A percentile compares a stretch with the other conserved stretches of the same genome.
phyloP scores from a whole-genome alignment of 208 protist species.

The Crithidia brevicula region DNA sequence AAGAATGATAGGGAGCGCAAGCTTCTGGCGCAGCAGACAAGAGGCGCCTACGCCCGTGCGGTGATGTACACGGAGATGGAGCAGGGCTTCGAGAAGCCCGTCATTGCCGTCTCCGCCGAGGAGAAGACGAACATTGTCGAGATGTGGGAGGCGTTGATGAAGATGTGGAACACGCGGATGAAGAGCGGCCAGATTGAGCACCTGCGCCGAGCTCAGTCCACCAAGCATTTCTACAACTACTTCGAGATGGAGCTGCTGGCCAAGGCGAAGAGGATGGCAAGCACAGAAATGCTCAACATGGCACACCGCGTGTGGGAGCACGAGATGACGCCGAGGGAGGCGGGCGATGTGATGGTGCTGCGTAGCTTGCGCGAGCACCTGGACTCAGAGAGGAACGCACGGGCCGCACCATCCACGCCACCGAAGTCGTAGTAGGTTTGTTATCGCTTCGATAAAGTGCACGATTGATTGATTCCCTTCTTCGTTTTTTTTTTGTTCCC shows the following conservation, averaged over 20 bases:
- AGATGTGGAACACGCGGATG: slow-evolving; percentile 40
- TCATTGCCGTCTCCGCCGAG: slow-evolving; percentile 50
- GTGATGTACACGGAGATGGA: slow-evolving; percentile 58
- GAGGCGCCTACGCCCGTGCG: slow-evolving; percentile 49
- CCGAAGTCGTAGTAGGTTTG: background rate
- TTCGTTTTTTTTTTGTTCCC: background rate
- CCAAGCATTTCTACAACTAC: slow-evolving; percentile 61
- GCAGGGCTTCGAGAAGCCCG: slow-evolving; percentile 53
- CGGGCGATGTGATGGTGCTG: slow-evolving; percentile 41
- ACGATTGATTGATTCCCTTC: no score
- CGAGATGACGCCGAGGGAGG: slow-evolving; percentile 45
- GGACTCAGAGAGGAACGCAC: background rate
- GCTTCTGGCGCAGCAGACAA: slow-evolving; percentile 49
- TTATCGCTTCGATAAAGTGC: no score
- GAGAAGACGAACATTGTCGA: slow-evolving; percentile 36
- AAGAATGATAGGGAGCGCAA: slow-evolving; percentile 90
- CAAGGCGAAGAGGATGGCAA: slow-evolving; percentile 43
- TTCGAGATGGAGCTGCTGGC: slow-evolving; percentile 55
- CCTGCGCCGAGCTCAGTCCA: slow-evolving; percentile 39
- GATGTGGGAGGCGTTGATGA: slow-evolving; percentile 44
- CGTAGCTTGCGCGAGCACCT: slow-evolving; percentile 31
- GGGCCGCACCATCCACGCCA: background rate
- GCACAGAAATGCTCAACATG: slow-evolving; percentile 31
- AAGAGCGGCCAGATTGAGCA: slow-evolving; percentile 40
- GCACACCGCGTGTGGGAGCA: slow-evolving; percentile 39